These are phyloP conservation scores for Calonectria pseudoreteaudii DNA, from an alignment of 2,329 filamentous ascomycete genomes.

Conservation along the genomic window DNA sequence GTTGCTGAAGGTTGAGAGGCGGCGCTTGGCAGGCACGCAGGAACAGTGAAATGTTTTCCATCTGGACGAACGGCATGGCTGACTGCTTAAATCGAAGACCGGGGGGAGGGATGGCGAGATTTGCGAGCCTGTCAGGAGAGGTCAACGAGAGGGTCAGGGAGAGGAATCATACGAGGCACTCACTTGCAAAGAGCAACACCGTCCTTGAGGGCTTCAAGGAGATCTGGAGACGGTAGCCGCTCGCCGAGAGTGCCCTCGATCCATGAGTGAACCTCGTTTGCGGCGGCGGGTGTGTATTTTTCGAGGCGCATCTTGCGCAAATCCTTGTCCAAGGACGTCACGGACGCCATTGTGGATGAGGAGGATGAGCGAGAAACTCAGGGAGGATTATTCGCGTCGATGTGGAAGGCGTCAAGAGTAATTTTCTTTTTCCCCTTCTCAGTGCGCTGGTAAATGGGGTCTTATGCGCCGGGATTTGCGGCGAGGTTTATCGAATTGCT, in stretches of 20 bases:
- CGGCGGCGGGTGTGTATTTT: slow-evolving; percentile 91
- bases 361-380: neutral
- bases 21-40: slow-evolving; percentile 86
- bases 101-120: slow-evolving; percentile 80
- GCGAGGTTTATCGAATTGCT: neutral
- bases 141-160: slow-evolving; percentile 22
- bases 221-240: slow-evolving; percentile 76
- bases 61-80: slow-evolving; percentile 97
- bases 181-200: slow-evolving; percentile 94
- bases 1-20: slow-evolving; percentile 87
- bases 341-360: slow-evolving; percentile 80
- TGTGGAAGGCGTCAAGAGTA: neutral
- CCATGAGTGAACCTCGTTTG: slow-evolving; percentile 86
- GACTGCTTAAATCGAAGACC: slow-evolving; percentile 92
- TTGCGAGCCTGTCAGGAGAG: slow-evolving; percentile 75
- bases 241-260: slow-evolving; percentile 86
- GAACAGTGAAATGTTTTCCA: slow-evolving; percentile 99
- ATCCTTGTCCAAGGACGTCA: slow-evolving; percentile 93
- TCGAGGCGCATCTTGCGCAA: slow-evolving; percentile 92
- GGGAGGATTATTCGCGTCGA: neutral
- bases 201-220: slow-evolving; percentile 89
- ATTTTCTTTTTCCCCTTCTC: neutral
- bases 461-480: neutral
- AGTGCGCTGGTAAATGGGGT: neutral
- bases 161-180: slow-evolving; percentile 40